These are phyloP conservation scores for Populus euphratica DNA, from an alignment of 345 rosid species.

Conservation along the genomic window DNA sequence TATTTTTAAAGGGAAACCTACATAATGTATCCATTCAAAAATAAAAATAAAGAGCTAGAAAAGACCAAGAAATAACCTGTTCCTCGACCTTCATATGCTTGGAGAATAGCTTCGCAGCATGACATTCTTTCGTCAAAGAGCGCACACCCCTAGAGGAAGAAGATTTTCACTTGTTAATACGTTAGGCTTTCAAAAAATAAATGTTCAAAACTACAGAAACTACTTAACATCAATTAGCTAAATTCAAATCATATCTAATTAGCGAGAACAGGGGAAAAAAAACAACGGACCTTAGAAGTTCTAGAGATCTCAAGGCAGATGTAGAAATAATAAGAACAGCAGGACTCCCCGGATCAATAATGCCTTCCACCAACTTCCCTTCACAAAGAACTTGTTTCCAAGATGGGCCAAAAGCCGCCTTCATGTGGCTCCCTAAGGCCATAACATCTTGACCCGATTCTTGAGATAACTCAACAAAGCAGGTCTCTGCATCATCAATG, in stretches of 20 bases:
- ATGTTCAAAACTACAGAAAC: neutral
- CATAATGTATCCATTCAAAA: neutral
- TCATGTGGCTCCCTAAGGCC: slow-evolving; percentile 45
- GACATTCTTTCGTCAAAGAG: slow-evolving; percentile 64
- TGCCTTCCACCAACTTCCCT: slow-evolving; percentile 46
- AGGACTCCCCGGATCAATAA: slow-evolving; percentile 62
- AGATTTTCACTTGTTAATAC: too few relatives aligned
- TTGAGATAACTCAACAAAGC: slow-evolving; percentile 50
- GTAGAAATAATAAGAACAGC: slow-evolving; percentile 58
- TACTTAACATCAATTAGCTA: neutral
- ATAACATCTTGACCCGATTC: slow-evolving; percentile 43
- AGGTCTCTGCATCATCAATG: slow-evolving; percentile 40
- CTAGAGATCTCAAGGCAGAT: slow-evolving; percentile 74
- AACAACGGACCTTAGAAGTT: slow-evolving; percentile 50
- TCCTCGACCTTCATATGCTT: slow-evolving; percentile 91
- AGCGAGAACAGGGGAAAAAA: neutral
- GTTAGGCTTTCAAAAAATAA: too few relatives aligned
- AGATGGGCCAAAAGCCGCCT: slow-evolving; percentile 51
- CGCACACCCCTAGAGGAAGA: slow-evolving; percentile 53
- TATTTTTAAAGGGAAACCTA: neutral
- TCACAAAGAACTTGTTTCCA: slow-evolving; percentile 64
- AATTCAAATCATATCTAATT: neutral
- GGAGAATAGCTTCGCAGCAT: slow-evolving; percentile 68
- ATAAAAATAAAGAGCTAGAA: neutral
- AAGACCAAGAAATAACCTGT: slow-evolving; percentile 48